Evolutionary conservation across 768 basidiomycete genomes (phyloP), one percentile per base, ranked within the genome.

Genomic region (Botryobasidium botryosum): DNA sequence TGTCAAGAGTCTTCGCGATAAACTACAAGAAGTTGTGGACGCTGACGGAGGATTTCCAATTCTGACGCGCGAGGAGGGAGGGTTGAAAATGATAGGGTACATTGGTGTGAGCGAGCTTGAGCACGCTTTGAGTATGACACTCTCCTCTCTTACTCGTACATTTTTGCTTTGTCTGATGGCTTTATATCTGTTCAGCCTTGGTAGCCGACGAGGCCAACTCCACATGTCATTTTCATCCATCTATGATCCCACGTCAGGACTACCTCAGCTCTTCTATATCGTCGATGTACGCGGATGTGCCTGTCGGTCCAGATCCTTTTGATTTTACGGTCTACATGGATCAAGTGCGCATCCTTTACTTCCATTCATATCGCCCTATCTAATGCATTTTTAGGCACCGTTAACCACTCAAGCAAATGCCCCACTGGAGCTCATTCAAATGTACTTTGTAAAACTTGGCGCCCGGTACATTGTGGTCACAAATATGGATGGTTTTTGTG

Each of bases 271-370:
- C 52, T n/a, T 43, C 50, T 15, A 26, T 51, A 18, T 49, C 50
- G 31, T 52, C 53, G 24, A 25, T 54, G 6, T 44, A 43, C 28
- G 55, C 43, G 52, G 48, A 20, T 49, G 60, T 42, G 45, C 52
- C 4, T 18, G 35, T 44, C 23, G 56, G 55, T 3, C 44, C 57
- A 23, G 78, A 85, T 56, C 70, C 72, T 6, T 77, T 76, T 55
- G 83, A 92, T 56, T 85, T 90, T 51, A 82, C 78, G 46, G 67
- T 76, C 20, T 96, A 87, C 57, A 90, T 92, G 75, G 86, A 94
- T 57, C 75, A 86, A 65, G 86, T 84, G 38, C 48, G 62, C 27
- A 29, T 35, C 15, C 15, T 7, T 36, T 31, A 15, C 43, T 7
- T 40, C 33, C 26, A 28, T 48, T 45, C n/a, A 33, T 35, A 38